Evolutionary conservation across 2,329 filamentous ascomycete species (phyloP).

Genomic region (Penicillium glabrum): DNA sequence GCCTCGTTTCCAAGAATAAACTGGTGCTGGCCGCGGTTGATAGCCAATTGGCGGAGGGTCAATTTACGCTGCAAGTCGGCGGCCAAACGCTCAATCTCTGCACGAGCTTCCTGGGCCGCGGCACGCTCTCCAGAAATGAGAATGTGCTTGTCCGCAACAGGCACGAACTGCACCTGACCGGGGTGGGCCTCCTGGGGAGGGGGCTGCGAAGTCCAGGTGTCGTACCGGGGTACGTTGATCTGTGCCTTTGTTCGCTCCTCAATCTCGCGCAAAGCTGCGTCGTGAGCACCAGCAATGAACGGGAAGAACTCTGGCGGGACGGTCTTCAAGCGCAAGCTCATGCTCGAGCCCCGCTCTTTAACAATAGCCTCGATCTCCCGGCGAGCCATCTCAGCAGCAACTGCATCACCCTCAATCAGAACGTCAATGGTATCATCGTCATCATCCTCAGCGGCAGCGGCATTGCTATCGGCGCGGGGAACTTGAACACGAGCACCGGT

Average conservation of each 20-base stretch:
- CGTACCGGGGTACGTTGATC: constrained; percentile 79
- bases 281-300: constrained; percentile 82
- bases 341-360: constrained; percentile 77
- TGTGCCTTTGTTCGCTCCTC: constrained; percentile 74
- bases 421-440: constrained; percentile 80
- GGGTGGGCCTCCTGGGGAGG: constrained; percentile 62
- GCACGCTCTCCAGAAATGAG: constrained; percentile 80
- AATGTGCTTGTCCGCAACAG: constrained; percentile 75
- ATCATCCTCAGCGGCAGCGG: constrained; percentile 69
- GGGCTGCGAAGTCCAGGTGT: constrained; percentile 68
- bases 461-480: constrained; percentile 71
- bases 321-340: constrained; percentile 76
- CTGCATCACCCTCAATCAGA: constrained; percentile 83
- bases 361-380: constrained; percentile 85
- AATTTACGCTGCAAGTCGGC: constrained; percentile 74
- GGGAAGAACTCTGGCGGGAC: constrained; percentile 93
- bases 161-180: constrained; percentile 69
- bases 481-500: constrained; percentile 90
- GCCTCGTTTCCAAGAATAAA: constrained; percentile 90
- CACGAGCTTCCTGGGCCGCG: constrained; percentile 76
- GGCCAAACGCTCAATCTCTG: constrained; percentile 76
- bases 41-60: constrained; percentile 73
- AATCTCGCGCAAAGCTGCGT: constrained; percentile 65
- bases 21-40: constrained; percentile 85
- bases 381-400: constrained; percentile 80